Evolutionary conservation across 2,329 filamentous ascomycete species (phyloP).

Genomic region (Alternaria sp.): DNA sequence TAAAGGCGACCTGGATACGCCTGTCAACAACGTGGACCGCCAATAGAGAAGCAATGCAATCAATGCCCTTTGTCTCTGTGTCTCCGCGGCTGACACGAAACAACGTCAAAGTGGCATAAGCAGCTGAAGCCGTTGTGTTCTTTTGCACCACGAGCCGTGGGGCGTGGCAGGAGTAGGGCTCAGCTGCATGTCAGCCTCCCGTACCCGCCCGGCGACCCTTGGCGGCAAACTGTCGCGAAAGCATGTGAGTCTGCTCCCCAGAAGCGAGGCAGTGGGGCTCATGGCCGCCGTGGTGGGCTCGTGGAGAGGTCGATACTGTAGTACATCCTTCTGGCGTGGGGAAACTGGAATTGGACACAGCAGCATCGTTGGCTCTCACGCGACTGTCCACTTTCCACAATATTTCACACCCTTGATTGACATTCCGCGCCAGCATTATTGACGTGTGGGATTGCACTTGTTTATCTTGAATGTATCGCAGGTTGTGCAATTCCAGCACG

Average conservation of each 20-base stretch:
- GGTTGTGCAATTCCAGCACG: slow-evolving; percentile 29
- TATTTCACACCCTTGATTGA: slow-evolving; percentile 5
- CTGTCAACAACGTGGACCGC: slow-evolving; percentile 1
- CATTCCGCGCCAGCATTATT: neutral
- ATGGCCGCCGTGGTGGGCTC: slow-evolving; percentile 21
- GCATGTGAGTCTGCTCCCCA: slow-evolving; percentile 30
- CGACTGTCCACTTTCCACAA: slow-evolving; percentile 18
- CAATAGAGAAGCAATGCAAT: slow-evolving; percentile 21
- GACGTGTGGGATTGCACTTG: slow-evolving; percentile 20
- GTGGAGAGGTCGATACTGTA: slow-evolving; percentile 24
- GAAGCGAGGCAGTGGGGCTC: slow-evolving; percentile 31
- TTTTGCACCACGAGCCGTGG: slow-evolving; percentile 20
- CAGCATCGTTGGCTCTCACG: slow-evolving; percentile 13
- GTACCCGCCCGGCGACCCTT: slow-evolving; percentile 29
- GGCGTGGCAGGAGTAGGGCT: slow-evolving; percentile 23
- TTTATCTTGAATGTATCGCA: slow-evolving; percentile 35
- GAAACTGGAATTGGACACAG: slow-evolving; percentile 16
- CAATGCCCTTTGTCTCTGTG: neutral
- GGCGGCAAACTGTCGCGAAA: slow-evolving; percentile 31
- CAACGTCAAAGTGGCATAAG: slow-evolving; percentile 15
- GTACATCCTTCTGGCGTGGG: slow-evolving; percentile 31
- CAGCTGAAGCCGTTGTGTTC: slow-evolving; percentile 22
- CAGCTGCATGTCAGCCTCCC: slow-evolving; percentile 34
- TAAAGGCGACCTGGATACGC: slow-evolving; percentile 7
- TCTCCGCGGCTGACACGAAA: slow-evolving; percentile 17